A percentile compares a stretch with the other conserved stretches of the same genome.
These are phyloP conservation scores for Amniculicola lignicola DNA, from an alignment of 495 filamentous ascomycete genomes.

Conservation along the genomic window DNA sequence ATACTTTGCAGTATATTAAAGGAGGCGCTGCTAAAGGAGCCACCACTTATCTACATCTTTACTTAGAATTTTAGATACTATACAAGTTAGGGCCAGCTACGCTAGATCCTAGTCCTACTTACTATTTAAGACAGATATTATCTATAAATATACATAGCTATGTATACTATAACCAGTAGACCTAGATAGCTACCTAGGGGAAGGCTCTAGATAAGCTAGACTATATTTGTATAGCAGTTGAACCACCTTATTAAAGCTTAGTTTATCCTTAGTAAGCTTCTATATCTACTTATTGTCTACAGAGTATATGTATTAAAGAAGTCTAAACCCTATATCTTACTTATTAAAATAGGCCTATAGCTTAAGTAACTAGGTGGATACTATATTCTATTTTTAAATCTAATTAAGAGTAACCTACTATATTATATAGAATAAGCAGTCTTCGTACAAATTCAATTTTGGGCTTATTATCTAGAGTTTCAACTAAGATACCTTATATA, in stretches of 20 bases:
- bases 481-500: conserved; percentile 38
- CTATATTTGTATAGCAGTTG: conserved; percentile 38
- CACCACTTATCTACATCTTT: background rate
- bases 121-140: conserved; percentile 14
- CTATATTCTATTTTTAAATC: conserved; percentile 40
- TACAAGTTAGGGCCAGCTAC: conserved; percentile 2
- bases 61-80: conserved; percentile 3
- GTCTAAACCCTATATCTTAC: conserved; percentile 52
- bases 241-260: too few relatives aligned
- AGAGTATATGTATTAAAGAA: conserved; percentile 36
- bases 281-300: background rate
- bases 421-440: conserved; percentile 43
- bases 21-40: conserved; percentile 10
- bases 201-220: conserved; percentile 21
- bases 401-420: conserved; percentile 48
- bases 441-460: conserved; percentile 35
- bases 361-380: conserved; percentile 44
- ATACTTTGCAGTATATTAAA: conserved; percentile 7
- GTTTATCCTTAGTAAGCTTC: conserved; percentile 33
- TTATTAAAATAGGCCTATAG: conserved; percentile 51
- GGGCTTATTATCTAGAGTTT: conserved; percentile 35
- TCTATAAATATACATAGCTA: conserved; percentile 44
- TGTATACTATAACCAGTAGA: conserved; percentile 44
- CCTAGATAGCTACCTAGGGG: conserved; percentile 25
- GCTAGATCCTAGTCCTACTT: background rate